These are phyloP conservation scores for Globisporangium nunn DNA, from an alignment of 352 stramenopile genomes.

Conservation along the genomic window DNA sequence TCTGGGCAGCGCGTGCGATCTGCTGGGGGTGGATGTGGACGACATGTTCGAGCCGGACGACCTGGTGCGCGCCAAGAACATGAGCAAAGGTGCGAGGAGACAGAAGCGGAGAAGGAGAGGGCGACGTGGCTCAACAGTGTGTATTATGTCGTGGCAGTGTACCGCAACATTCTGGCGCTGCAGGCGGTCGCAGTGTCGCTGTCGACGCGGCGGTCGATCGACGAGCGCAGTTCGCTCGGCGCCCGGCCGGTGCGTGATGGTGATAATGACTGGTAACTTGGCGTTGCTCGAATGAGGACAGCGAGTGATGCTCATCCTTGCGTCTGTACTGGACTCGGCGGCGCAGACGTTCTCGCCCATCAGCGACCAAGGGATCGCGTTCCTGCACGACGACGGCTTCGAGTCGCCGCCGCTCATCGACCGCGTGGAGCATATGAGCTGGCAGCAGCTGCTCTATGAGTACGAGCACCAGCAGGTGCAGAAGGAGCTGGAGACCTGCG, in stretches of 20 bases:
- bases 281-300: not conserved
- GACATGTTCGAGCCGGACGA: conserved; percentile 74
- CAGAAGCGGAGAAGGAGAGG: no score
- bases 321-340: no score
- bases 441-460: conserved; percentile 51
- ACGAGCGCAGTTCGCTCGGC: conserved; percentile 62
- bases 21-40: conserved; percentile 45
- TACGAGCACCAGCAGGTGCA: conserved; percentile 62
- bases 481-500: conserved; percentile 30
- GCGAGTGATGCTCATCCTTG: no score
- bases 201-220: conserved; percentile 70
- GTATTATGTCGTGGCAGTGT: conserved; percentile 31
- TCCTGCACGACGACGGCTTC: conserved; percentile 33
- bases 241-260: conserved; percentile 15
- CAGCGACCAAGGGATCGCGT: conserved; percentile 30
- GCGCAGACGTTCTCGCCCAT: conserved; percentile 34
- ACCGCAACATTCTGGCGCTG: conserved; percentile 72
- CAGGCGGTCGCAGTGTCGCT: conserved; percentile 65
- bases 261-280: no score
- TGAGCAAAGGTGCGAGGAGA: conserved; percentile 50
- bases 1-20: conserved; percentile 45
- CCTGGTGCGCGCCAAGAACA: conserved; percentile 42
- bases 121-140: not conserved
- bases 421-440: conserved; percentile 49
- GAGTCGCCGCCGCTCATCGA: conserved; percentile 37